Conservation (phyloP, 768 basidiomycete genomes). For the Termitomyces sp. region DNA sequence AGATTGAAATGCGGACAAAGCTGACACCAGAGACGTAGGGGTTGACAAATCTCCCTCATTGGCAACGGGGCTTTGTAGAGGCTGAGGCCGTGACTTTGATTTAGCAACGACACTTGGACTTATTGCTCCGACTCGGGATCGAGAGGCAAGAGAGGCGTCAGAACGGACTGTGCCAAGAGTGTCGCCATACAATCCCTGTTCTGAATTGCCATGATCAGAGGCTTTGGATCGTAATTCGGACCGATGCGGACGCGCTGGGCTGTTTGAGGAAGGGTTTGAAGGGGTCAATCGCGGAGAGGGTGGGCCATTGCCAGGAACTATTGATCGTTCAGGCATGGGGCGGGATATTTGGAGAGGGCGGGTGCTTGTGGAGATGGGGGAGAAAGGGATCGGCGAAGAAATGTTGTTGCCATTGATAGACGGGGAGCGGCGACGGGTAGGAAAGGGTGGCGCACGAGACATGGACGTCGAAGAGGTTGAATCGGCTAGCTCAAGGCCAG, state of each 20-base stretch:
- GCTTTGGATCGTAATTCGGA: slow-evolving; percentile 57
- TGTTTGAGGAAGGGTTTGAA: slow-evolving; percentile 36
- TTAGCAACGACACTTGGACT: slow-evolving; percentile 12
- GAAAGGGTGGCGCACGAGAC: slow-evolving; percentile 56
- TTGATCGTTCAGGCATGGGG: slow-evolving; percentile 41
- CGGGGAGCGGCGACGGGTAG: slow-evolving; percentile 46
- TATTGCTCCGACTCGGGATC: slow-evolving; percentile 5
- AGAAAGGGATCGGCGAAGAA: slow-evolving; percentile 30
- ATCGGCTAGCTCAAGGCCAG: too few species aligned
- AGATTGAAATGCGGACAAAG: slow-evolving; percentile 65
- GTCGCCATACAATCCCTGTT: slow-evolving; percentile 42
- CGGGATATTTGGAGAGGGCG: slow-evolving; percentile 60
- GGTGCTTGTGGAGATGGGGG: slow-evolving; percentile 27
- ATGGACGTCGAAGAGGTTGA: slow-evolving; percentile 23
- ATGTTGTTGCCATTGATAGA: slow-evolving; percentile 32
- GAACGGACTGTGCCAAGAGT: slow-evolving; percentile 44
- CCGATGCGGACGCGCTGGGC: slow-evolving; percentile 60
- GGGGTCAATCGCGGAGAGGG: slow-evolving; percentile 30
- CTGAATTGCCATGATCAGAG: slow-evolving; percentile 48
- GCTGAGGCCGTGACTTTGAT: slow-evolving; percentile 22
- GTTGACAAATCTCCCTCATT: slow-evolving; percentile 31
- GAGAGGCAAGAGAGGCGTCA: slow-evolving; percentile 10
- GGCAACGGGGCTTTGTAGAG: slow-evolving; percentile 24
- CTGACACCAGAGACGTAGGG: slow-evolving; percentile 45
- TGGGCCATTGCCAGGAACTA: slow-evolving; percentile 42